Evolutionary conservation across 139 green algal genomes (phyloP).

Genomic region (Desmodesmus armatus): DNA sequence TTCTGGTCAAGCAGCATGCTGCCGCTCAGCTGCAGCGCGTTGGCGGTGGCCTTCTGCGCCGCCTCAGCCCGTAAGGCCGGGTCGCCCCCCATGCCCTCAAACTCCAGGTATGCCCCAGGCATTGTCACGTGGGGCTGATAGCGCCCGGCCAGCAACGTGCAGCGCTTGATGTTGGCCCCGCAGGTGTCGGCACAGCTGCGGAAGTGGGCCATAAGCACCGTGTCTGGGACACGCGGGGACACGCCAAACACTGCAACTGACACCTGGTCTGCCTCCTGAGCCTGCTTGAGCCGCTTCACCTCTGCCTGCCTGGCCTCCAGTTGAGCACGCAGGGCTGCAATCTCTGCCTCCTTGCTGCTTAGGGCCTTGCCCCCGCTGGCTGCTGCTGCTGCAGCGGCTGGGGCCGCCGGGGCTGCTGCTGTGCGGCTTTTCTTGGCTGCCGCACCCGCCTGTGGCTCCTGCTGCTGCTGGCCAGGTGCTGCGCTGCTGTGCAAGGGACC

Average conservation of each 20-base stretch:
- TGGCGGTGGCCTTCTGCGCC: too few species aligned
- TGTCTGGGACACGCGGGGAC: background rate
- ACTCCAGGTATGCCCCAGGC: constrained; percentile 26
- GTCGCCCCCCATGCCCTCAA: constrained; percentile 3
- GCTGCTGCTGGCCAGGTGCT: too few species aligned
- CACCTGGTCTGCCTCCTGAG: constrained; percentile 20
- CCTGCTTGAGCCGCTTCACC: constrained; percentile 31
- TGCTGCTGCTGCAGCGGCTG: constrained; percentile 23
- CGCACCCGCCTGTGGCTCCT: too few species aligned
- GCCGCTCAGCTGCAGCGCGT: background rate
- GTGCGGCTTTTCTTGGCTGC: background rate
- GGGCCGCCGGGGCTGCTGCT: background rate
- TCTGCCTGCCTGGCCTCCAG: constrained; percentile 32
- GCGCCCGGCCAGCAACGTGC: constrained; percentile 11
- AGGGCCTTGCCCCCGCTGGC: background rate
- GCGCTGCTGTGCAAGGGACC: too few species aligned
- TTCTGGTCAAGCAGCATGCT: constrained; percentile 1
- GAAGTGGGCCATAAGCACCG: constrained; percentile 21
- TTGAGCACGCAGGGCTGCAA: constrained; percentile 23
- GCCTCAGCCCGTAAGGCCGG: too few species aligned
- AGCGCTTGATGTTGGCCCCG: constrained; percentile 1
- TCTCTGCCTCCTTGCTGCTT: constrained; percentile 8
- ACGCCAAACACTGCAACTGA: constrained; percentile 18
- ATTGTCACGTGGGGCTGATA: background rate
- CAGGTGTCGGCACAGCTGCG: constrained; percentile 20